phyloP scores from a whole-genome alignment of 225 moss, liverwort and hornwort genomes.

The Sphagnum contortum region DNA sequence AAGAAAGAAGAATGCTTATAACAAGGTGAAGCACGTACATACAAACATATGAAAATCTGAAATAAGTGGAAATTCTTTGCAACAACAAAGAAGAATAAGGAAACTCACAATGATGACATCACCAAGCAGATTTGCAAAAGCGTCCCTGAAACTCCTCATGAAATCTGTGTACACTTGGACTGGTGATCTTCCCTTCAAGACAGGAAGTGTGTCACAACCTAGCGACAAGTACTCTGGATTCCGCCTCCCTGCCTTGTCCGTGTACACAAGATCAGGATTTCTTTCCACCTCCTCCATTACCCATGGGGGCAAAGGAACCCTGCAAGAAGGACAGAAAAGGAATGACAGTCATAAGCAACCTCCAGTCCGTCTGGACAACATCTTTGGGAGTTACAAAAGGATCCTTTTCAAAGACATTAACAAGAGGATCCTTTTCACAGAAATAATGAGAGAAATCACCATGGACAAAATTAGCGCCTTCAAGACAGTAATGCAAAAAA shows the following conservation, averaged over 20 bases:
- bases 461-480: no score
- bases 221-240: slow-evolving; percentile 20
- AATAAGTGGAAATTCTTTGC: not conserved
- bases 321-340: not conserved
- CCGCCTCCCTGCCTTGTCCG: slow-evolving; percentile 15
- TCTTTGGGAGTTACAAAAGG: no score
- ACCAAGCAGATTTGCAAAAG: not conserved
- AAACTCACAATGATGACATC: not conserved
- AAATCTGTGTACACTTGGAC: slow-evolving; percentile 12
- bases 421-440: no score
- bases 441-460: no score
- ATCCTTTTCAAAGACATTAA: no score
- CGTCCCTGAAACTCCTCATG: slow-evolving; percentile 8
- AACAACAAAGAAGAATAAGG: not conserved
- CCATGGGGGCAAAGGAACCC: slow-evolving; percentile 17
- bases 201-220: slow-evolving; percentile 16
- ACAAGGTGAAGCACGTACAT: no score
- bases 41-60: not conserved
- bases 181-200: slow-evolving; percentile 17
- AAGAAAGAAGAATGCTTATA: not conserved
- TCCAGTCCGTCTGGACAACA: no score
- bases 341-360: no score
- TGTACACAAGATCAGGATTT: slow-evolving; percentile 23
- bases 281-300: slow-evolving; percentile 10
- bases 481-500: no score